These are phyloP conservation scores for Mallotus japonicus DNA, from an alignment of 441 rosid species.

Conservation along the genomic window DNA sequence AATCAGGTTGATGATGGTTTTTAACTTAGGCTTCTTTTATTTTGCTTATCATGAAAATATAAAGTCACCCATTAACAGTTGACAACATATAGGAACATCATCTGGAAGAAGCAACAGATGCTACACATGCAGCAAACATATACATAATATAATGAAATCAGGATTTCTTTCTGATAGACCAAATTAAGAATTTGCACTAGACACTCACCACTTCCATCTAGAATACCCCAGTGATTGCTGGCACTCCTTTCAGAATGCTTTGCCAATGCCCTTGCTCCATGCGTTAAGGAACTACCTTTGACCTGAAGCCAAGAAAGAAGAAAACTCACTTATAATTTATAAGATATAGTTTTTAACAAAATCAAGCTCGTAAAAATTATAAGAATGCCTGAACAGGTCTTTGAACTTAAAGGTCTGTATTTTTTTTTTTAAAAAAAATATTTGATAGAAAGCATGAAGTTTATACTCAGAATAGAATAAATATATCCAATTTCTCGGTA, in stretches of 20 bases:
- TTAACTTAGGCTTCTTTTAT: too few species aligned
- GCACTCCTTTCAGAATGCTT: conserved; percentile 68
- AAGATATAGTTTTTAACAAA: neutral
- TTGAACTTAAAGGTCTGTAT: neutral
- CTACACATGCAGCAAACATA: neutral
- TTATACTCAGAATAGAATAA: neutral
- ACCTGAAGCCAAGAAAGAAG: conserved; percentile 41
- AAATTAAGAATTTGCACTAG: neutral
- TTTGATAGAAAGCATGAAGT: conserved; percentile 5
- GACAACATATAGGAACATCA: neutral
- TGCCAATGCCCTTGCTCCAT: conserved; percentile 77
- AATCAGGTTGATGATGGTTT: neutral
- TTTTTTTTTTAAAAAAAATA: neutral
- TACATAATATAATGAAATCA: neutral
- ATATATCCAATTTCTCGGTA: neutral
- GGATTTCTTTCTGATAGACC: neutral
- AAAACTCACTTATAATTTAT: neutral
- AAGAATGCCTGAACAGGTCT: neutral
- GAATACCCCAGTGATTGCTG: conserved; percentile 53
- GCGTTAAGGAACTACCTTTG: conserved; percentile 59
- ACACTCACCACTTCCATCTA: conserved; percentile 60
- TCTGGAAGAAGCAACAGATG: neutral
- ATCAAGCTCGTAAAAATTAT: neutral
- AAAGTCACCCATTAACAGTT: neutral
- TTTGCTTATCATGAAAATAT: too few species aligned